Conservation (phyloP, 331 rosid genomes). For the Erythrophleum ivorense region DNA sequence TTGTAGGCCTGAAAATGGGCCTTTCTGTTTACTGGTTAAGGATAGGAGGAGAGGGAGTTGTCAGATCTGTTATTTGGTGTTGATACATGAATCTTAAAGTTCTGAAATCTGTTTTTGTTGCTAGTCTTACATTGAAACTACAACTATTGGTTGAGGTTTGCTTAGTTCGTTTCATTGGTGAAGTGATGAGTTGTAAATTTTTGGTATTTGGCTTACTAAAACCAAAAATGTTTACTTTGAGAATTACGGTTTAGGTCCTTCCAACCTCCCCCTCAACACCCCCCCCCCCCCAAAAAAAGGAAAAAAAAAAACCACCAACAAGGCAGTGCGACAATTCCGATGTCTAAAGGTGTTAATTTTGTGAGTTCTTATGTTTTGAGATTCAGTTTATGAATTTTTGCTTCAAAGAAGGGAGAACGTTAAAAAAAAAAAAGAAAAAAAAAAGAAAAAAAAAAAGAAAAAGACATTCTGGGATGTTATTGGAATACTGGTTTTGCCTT, state of each 20-base stretch:
- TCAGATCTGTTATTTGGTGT: conserved; percentile 42
- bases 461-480: background rate
- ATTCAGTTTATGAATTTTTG: background rate
- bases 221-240: background rate
- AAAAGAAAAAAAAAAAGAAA: background rate
- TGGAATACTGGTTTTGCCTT: background rate
- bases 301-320: background rate
- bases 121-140: background rate
- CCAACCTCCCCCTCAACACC: background rate
- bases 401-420: background rate
- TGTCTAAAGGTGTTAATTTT: background rate
- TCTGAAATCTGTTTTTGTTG: conserved; percentile 8
- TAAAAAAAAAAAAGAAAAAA: background rate
- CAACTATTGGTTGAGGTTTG: background rate
- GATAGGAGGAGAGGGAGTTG: conserved; percentile 12
- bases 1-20: background rate
- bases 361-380: background rate
- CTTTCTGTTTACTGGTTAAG: background rate
- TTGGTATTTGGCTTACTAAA: background rate
- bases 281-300: background rate
- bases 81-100: background rate
- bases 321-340: background rate
- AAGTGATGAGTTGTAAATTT: background rate
- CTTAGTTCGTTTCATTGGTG: background rate
- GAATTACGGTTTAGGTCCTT: background rate